Evolutionary conservation across 2,329 filamentous ascomycete species (phyloP).

Genomic region (Fusarium brevicatenulatum): DNA sequence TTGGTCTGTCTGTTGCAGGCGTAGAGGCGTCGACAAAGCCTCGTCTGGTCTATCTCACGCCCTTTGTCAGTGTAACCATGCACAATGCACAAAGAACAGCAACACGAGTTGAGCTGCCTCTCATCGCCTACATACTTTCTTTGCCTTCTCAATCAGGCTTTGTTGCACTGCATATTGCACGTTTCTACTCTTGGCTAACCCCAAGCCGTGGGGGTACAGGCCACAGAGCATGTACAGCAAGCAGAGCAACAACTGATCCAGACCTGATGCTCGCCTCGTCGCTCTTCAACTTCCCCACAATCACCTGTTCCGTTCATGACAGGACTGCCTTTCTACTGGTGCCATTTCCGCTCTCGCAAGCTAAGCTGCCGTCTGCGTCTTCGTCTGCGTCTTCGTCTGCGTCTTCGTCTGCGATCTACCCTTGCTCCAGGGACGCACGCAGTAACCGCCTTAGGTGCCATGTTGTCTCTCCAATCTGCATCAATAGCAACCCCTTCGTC

Average conservation of each 20-base stretch:
- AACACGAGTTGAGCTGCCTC: conserved; percentile 16
- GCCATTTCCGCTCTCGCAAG: conserved; percentile 15
- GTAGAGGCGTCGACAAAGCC: not conserved
- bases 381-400: conserved; percentile 18
- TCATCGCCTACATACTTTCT: conserved; percentile 12
- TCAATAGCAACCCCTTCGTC: conserved; percentile 22
- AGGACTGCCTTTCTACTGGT: conserved; percentile 11
- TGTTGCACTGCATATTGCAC: conserved; percentile 9
- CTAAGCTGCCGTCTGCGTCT: conserved; percentile 26
- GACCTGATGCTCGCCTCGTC: conserved; percentile 16
- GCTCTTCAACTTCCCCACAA: conserved; percentile 36
- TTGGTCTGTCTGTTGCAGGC: not conserved
- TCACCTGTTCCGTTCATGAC: conserved; percentile 27
- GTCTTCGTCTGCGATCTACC: conserved; percentile 26
- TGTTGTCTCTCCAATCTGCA: conserved; percentile 36
- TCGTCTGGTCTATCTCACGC: conserved; percentile 28
- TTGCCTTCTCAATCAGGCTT: conserved; percentile 2
- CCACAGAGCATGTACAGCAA: not conserved
- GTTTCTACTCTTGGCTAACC: conserved; percentile 20
- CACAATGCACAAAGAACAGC: conserved; percentile 12
- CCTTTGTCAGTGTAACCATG: conserved; percentile 29
- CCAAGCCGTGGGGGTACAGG: conserved; percentile 37
- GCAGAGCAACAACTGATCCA: conserved; percentile 5
- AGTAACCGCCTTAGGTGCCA: conserved; percentile 15
- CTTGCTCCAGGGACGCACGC: conserved; percentile 29